These are phyloP conservation scores for Sabuloglossum arenarium DNA, from an alignment of 495 filamentous ascomycete species.

Conservation along the genomic window DNA sequence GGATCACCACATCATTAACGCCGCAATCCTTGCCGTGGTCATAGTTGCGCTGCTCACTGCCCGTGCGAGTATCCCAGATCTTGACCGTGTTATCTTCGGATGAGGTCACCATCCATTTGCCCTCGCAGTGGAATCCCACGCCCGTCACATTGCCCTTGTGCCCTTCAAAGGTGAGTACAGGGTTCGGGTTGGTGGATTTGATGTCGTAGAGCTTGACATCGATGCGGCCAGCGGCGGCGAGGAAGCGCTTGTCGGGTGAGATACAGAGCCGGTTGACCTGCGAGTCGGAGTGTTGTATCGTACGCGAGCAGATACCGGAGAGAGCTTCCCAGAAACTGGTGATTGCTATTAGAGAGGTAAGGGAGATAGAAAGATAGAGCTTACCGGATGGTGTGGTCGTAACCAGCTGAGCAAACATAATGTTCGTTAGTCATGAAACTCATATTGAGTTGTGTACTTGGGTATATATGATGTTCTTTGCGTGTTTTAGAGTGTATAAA, in stretches of 20 bases:
- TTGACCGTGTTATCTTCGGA: conserved; percentile 95
- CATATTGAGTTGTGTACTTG: conserved; percentile 5
- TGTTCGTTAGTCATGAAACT: conserved; percentile 1
- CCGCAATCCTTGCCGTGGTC: conserved; percentile 44
- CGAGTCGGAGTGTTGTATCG: conserved; percentile 91
- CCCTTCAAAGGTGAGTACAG: conserved; percentile 80
- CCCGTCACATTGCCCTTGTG: conserved; percentile 92
- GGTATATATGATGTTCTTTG: neutral
- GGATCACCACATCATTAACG: conserved; percentile 93
- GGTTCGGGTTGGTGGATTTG: conserved; percentile 85
- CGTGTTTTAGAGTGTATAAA: no score
- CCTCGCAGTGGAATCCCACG: conserved; percentile 92
- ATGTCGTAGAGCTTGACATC: conserved; percentile 95
- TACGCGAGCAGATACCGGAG: conserved; percentile 91
- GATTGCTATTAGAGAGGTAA: neutral
- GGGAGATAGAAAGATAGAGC: conserved; percentile 7
- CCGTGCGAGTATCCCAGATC: conserved; percentile 91
- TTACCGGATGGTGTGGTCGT: conserved; percentile 97
- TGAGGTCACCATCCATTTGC: conserved; percentile 99
- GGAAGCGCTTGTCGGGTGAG: conserved; percentile 88
- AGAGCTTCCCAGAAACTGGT: conserved; percentile 92
- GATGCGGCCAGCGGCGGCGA: conserved; percentile 86
- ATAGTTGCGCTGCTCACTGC: conserved; percentile 80
- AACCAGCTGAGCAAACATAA: conserved; percentile 44
- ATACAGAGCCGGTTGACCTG: conserved; percentile 98